Evolutionary conservation across 1,284 basidiomycete species (phyloP), one percentile per base, ranked within the genome.

Genomic region (Cryptococcus sp.): DNA sequence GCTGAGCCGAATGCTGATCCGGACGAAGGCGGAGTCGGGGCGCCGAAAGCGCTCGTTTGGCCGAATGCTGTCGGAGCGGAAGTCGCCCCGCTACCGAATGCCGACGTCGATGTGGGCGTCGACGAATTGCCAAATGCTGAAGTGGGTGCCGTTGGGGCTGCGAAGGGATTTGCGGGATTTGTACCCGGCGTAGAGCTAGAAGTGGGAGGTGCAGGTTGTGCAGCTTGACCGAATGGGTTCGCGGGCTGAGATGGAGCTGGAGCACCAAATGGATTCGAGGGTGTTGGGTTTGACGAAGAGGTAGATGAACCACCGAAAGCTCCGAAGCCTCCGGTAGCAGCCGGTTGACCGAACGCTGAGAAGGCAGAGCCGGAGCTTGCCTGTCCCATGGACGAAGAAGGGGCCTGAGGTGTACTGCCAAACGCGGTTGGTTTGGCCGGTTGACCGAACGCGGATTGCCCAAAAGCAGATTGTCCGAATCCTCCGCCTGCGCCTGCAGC

Each of bases 381-480:
- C n/a, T n/a, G n/a, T n/a, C n/a, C 42, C 8, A 22, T 8, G 11
- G n/a, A n/a, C 16, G 47, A 41, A 23, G 53, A 17, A 15, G 51
- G 42, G 1, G 57, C 38, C n/a, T 63, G 31, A 19, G 57, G n/a
- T 10, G 45, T 47, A 19, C 45, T 47, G 3, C 72, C 70, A 40
- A 73, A 72, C 15, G 70, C 64, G 49, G 53, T 55, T 13, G 60
- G 52, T 40, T 61, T 58, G 17, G 59, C 46, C 13, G 59, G 19
- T 39, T 65, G 63, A 41, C 62, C 62, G 47, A 64, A 64, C 3
- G 50, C 59, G 5, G 67, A 52, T 20, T 50, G 17, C 4, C 67
- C 70, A 58, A 71, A 71, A 3, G 59, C 64, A 50, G 78, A 81
- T 25, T 80, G 78, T 2, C 73, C 74, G 66, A 86, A 85, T 62